phyloP scores from a whole-genome alignment of 2,329 filamentous ascomycete genomes.

The Apiospora hydei region DNA sequence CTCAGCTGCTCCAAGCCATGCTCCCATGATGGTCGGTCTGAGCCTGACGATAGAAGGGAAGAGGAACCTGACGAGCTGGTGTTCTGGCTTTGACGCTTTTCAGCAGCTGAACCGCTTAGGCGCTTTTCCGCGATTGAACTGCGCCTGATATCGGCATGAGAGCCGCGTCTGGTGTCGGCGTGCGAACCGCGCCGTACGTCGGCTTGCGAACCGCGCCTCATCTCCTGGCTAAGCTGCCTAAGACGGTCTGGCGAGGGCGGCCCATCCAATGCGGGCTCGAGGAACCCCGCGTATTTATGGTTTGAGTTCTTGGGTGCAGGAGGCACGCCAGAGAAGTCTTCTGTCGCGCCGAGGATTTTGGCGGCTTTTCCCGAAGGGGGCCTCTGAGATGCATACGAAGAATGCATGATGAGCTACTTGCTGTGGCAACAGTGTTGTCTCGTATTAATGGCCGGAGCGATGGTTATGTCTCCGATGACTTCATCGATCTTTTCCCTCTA shows the following conservation, averaged over 20 bases:
- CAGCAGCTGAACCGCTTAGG: slow-evolving; percentile 55
- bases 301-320: slow-evolving; percentile 26
- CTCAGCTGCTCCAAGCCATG: slow-evolving; percentile 54
- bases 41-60: slow-evolving; percentile 56
- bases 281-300: slow-evolving; percentile 48
- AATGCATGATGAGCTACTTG: slow-evolving; percentile 30
- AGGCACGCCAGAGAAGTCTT: slow-evolving; percentile 28
- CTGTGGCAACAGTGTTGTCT: not conserved
- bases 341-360: slow-evolving; percentile 32
- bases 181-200: slow-evolving; percentile 42
- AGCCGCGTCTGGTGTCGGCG: slow-evolving; percentile 48
- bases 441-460: not conserved
- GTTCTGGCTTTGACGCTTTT: slow-evolving; percentile 55
- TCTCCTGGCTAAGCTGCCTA: slow-evolving; percentile 56
- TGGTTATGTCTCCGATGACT: slow-evolving; percentile 26
- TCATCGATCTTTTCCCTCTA: slow-evolving; percentile 31
- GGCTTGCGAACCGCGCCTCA: slow-evolving; percentile 39
- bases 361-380: slow-evolving; percentile 33
- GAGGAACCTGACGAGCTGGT: slow-evolving; percentile 64
- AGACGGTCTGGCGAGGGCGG: slow-evolving; percentile 67
- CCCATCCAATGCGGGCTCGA: slow-evolving; percentile 66
- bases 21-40: slow-evolving; percentile 59
- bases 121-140: slow-evolving; percentile 57
- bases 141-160: slow-evolving; percentile 61
- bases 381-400: slow-evolving; percentile 35